Percentiles rank a stretch among this genome's conserved stretches.
phyloP scores from a whole-genome alignment of 805 yeast species.

The Jamesozyma spencerorum region DNA sequence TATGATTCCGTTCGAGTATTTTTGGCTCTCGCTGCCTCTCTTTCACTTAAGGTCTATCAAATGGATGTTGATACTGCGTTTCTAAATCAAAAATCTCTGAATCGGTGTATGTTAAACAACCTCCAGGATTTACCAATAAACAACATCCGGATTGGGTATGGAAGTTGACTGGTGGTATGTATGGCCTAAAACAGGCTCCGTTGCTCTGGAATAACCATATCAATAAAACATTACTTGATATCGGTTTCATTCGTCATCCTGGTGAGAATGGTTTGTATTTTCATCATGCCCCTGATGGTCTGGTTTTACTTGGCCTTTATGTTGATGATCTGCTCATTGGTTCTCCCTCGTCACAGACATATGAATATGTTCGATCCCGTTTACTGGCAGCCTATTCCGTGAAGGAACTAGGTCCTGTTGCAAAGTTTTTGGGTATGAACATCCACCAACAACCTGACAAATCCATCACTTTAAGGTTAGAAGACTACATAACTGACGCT shows the following conservation, averaged over 20 bases:
- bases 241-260: constrained; percentile 13
- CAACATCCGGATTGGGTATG: constrained; percentile 7
- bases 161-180: constrained; percentile 9
- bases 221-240: constrained; percentile 19
- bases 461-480: neutral
- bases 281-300: neutral
- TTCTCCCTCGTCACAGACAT: neutral
- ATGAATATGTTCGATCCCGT: no score
- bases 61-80: constrained; percentile 18
- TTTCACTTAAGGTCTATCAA: constrained; percentile 9
- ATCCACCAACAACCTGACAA: neutral
- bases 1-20: constrained; percentile 12
- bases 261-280: constrained; percentile 6
- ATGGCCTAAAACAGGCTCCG: constrained; percentile 12
- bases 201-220: constrained; percentile 26
- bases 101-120: constrained; percentile 4
- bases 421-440: constrained; percentile 5
- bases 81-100: constrained; percentile 9
- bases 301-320: constrained; percentile 3
- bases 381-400: neutral
- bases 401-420: constrained; percentile 6
- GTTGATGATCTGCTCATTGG: constrained; percentile 8
- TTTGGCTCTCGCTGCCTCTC: constrained; percentile 5
- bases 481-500: constrained; percentile 4
- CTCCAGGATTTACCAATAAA: constrained; percentile 5